Evolutionary conservation across 2,329 filamentous ascomycete species (phyloP), one percentile per base, ranked within the genome.

Genomic region (Scedosporium apiospermum): DNA sequence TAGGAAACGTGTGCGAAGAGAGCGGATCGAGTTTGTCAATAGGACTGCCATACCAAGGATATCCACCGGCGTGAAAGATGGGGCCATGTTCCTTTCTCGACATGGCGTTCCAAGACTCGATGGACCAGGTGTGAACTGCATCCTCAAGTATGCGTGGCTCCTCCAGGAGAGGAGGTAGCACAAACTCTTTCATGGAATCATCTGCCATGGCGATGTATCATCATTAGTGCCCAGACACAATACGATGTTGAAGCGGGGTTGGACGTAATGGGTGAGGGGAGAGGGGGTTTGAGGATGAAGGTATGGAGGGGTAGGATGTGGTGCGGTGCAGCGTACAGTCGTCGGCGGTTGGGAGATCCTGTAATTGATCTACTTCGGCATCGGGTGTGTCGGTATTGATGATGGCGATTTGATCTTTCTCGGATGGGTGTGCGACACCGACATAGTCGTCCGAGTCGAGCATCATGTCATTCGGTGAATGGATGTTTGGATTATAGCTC

Each of bases 1-100:
- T 38, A 12, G 38, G 9, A 9, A 42, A 21, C 6, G 16, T 14
- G 34, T 16, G 16, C 27, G 27, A 63, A 55, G 51, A 38, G 12
- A 34, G 27, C 16, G 5, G 12, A 9, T 9, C 44, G 3, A 23
- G 46, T 42, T n/a, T 38, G 6, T 23, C 21, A n/a, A 51, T 57
- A 61, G 55, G 58, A 58, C 63, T 3, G 23, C 77, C 84, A 71
- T 75, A 92, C 89, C 95, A 99, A 73, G 93, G 95, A 72, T 86
- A 88, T 59, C 90, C 93, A 59, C 88, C 93, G 66, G 91, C 93
- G 65, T 95, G 74, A 74, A 99, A 99, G 63, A 88, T 74, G 2
- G 95, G 95, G 1, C 95, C 91, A 78, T 96, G 92, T 70, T 95
- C 88, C 72, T 90, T 91, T 76, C 90, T 89, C 16, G 82, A 80